Evolutionary conservation across 2,329 filamentous ascomycete species (phyloP), one percentile per base, ranked within the genome.

Genomic region (Aspergillus sp.): DNA sequence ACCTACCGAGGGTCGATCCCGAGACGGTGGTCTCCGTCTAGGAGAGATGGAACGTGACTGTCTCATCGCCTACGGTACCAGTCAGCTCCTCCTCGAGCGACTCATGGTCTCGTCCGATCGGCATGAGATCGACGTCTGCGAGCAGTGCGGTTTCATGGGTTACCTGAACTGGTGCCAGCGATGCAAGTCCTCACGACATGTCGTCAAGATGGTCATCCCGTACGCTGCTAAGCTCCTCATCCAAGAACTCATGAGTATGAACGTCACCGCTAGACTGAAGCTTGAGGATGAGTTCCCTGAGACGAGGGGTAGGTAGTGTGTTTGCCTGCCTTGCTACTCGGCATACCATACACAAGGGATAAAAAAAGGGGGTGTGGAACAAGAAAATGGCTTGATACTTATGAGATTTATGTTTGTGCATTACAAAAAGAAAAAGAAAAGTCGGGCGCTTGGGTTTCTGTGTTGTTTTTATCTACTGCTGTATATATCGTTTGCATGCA

Each of bases 1-100:
- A 66, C 93, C 93, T 0, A 98, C 91, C 0, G 93, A 98, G 72
- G 93, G 93, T 75, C 83, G 93, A 57, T 95, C 90, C 7, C 77
- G 91, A 45, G 88, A 95, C 53, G 93, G 93, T 68, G 93, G 93
- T 66, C 75, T 98, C 35, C 85, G 93, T 64, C 74, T 98, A 37
- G 93, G 94, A 62, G 93, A 98, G 72, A 98, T 98, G 94, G 93
- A 98, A 66, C 88, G 93, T 57, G 93, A 98, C 73, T 98, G 93
- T 69, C 67, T 98, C 50, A 97, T 98, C 56, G 93, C 93, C 7
- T 98, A 98, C 65, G 93, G 93, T 45, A 93, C 93, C 7, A 90
- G 84, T 42, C 93, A 98, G 68, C 76, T 98, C 31, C 76, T 98
- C 29, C 76, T 97, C 3, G 93, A 98, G 70, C 82, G 93, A 32